Base-by-base conservation (phyloP, 2,329 filamentous ascomycete genomes). In the Sporothrix protearum region DNA sequence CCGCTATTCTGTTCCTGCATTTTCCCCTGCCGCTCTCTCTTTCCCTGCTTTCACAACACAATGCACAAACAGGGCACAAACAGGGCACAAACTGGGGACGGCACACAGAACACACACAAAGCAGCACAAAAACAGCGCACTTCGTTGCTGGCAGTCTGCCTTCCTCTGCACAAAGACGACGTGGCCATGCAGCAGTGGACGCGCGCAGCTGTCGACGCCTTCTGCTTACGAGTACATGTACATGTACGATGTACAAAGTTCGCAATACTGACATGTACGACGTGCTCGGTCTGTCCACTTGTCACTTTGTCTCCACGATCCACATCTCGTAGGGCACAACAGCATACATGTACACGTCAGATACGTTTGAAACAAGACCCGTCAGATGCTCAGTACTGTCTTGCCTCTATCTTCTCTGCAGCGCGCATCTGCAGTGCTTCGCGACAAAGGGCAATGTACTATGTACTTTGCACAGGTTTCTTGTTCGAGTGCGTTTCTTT, bases 111-210 rank as follows among this genome's bases (percentile, higher is more conserved):
- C 53, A 57, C 53, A 28, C 51, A 53, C 49, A 53, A 16, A 22
- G 49, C 49, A 53, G 4, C 49, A 25, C n/a, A 53, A 2, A 36
- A 36, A 36, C 36, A 36, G 47, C 19, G 47, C 47, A n/a, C 47
- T 49, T 6, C n/a, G 16, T 49, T 16, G 16, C 14, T 19, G 6
- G 1, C 3, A 49, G 12, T 51, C n/a, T 51, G 5, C 8, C 19
- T 22, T 22, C n/a, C n/a, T 51, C 33, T 42, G 57, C 33, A 25
- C 53, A 57, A 19, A 57, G 33, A 19, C 53, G 53, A 63, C 57
- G 33, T 63, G 57, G 57, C 57, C 57, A 63, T 63, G 57, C 57
- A 63, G 57, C 57, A 63, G 33, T 61, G 57, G 57, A 22, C 22
- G 57, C 57, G 53, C 25, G 49, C n/a, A 25, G n/a, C 22, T 36